phyloP scores from a whole-genome alignment of 345 rosid genomes.

The Garcia nutans region DNA sequence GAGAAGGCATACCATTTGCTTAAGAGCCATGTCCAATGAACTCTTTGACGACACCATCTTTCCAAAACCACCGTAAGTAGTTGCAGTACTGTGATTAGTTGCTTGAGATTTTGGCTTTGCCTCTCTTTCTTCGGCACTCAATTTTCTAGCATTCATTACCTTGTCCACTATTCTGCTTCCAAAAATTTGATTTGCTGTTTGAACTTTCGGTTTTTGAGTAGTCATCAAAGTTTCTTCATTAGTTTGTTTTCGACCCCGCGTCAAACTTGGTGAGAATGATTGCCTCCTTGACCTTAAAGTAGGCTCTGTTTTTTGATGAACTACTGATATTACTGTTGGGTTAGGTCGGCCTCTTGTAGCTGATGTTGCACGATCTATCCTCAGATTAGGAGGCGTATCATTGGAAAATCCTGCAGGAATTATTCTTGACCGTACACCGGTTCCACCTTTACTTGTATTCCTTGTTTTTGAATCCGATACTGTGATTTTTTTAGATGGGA shows the following conservation, averaged over 20 bases:
- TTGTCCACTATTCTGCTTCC: constrained; percentile 70
- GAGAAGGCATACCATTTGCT: constrained; percentile 28
- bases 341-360: constrained; percentile 40
- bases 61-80: constrained; percentile 16
- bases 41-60: constrained; percentile 21
- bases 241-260: constrained; percentile 38
- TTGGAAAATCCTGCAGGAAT: constrained; percentile 33
- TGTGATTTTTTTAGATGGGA: constrained; percentile 22
- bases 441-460: constrained; percentile 27
- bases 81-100: background rate
- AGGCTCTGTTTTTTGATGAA: constrained; percentile 19
- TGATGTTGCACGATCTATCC: constrained; percentile 38
- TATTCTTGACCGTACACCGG: constrained; percentile 32
- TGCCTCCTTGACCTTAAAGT: constrained; percentile 33
- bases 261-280: constrained; percentile 48
- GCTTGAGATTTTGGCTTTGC: constrained; percentile 20
- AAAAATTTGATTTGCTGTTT: constrained; percentile 30
- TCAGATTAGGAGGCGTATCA: constrained; percentile 41
- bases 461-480: constrained; percentile 22
- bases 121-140: constrained; percentile 26
- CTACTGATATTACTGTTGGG: background rate
- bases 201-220: constrained; percentile 11
- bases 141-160: constrained; percentile 54
- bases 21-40: constrained; percentile 22
- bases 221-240: constrained; percentile 10